Base-by-base conservation (phyloP, 768 basidiomycete genomes). In the Agrocybe praecox region DNA sequence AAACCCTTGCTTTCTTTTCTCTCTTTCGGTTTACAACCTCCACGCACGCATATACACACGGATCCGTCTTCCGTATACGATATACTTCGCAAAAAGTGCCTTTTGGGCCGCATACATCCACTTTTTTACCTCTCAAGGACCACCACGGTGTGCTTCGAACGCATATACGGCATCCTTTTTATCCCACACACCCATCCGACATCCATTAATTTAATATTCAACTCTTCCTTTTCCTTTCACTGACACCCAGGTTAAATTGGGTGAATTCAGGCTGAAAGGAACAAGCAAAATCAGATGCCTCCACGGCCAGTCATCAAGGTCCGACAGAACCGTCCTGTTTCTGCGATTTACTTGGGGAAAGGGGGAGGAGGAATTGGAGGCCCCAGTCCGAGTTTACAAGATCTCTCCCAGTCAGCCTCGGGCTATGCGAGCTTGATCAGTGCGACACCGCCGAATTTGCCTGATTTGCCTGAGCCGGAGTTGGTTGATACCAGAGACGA, bases 401-500 rank as follows among this genome's bases (percentile, higher is more conserved):
- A 63, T 23, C 58, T 58, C 34, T 64, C 69, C 15, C 65, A 62
- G 29, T 56, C 61, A 14, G 67, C 70, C 18, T 67, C 67, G 43
- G 62, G 62, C 17, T 62, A 65, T 43, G 49, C 53, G 8, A 62
- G 60, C 52, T 49, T 62, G 33, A 61, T 65, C 26, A 66, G 67
- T 42, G 68, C 65, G 15, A 66, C 69, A 14, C 67, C 70, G 11
- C 73, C 77, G 14, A 67, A 75, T 46, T 75, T 89, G 18, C 89
- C 89, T 2, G 86, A 88, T 63, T 80, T 90, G 44, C 88, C 88
- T 49, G 86, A 86, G 59, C 87, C 86, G 12, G 36, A 40, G 12
- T 14, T n/a, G 5, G 26, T 29, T 4, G 26, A 29, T 4, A 9
- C 5, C 9, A 9, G 26, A 6, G 36, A 40, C 14, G 36, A 14